phyloP scores from a whole-genome alignment of 2,329 filamentous ascomycete genomes.

The Neonectria neomacrospora region DNA sequence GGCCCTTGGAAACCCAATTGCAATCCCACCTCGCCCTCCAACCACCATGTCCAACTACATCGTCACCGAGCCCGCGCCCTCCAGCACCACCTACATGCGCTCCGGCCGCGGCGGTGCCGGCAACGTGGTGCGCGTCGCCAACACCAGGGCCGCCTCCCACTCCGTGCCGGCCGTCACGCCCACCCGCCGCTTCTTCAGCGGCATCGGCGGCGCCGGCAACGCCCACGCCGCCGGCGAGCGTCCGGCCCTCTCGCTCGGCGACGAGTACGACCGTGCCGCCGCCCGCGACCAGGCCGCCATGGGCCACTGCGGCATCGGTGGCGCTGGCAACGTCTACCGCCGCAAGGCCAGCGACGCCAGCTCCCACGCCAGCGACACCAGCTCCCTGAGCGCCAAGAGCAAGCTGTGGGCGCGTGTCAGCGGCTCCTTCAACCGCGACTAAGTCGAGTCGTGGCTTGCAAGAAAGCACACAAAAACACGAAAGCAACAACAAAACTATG shows the following conservation, averaged over 20 bases:
- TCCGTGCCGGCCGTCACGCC: constrained; percentile 54
- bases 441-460: neutral
- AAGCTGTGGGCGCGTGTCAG: constrained; percentile 50
- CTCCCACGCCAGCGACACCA: constrained; percentile 53
- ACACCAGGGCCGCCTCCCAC: constrained; percentile 55
- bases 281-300: constrained; percentile 54
- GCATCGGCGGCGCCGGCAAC: constrained; percentile 76
- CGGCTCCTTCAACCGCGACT: constrained; percentile 48
- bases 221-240: constrained; percentile 58
- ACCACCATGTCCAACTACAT: constrained; percentile 47
- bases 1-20: constrained; percentile 1
- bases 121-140: constrained; percentile 64
- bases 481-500: constrained; percentile 6
- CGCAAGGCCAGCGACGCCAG: constrained; percentile 50
- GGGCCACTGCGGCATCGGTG: constrained; percentile 74
- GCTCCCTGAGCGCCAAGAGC: constrained; percentile 48
- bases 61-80: constrained; percentile 48
- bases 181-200: constrained; percentile 68
- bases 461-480: constrained; percentile 1
- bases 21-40: neutral
- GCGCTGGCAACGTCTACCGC: constrained; percentile 73
- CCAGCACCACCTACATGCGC: constrained; percentile 54
- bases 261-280: constrained; percentile 58
- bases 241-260: constrained; percentile 62
- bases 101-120: constrained; percentile 67